Percentiles rank a stretch among this genome's conserved stretches.
Evolutionary conservation across 2,329 filamentous ascomycete genomes (phyloP).

Genomic region (Fusarium sambucinum): DNA sequence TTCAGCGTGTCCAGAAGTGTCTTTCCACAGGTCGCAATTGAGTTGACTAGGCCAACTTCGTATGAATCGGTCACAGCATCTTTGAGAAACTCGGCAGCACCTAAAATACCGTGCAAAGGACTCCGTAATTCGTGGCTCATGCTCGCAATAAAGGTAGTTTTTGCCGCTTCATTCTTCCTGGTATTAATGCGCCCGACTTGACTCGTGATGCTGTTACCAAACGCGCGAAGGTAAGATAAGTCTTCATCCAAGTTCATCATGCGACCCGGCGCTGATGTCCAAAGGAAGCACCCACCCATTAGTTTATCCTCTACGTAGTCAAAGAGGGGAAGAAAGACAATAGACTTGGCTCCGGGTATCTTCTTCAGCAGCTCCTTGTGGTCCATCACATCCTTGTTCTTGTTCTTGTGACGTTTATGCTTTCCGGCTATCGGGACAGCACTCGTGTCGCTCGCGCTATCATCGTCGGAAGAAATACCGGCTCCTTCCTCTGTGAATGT

Average conservation of each 20-base stretch:
- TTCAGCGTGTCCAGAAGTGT: constrained; percentile 64
- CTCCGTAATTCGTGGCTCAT: constrained; percentile 70
- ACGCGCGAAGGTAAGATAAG: constrained; percentile 53
- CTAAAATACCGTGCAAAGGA: constrained; percentile 68
- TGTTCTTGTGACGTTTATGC: constrained; percentile 24
- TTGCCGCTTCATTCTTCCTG: constrained; percentile 63
- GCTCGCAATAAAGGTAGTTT: constrained; percentile 69
- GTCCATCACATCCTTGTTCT: constrained; percentile 43
- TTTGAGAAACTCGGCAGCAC: constrained; percentile 62
- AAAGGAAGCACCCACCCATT: constrained; percentile 53
- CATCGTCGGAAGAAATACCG: constrained; percentile 50
- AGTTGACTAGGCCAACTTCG: constrained; percentile 59
- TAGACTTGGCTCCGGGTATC: constrained; percentile 51
- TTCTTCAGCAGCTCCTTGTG: constrained; percentile 52
- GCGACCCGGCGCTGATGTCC: constrained; percentile 51
- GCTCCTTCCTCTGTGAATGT: constrained; percentile 49
- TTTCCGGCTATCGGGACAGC: neutral
- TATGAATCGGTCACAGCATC: constrained; percentile 56
- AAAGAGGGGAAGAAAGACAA: constrained; percentile 54
- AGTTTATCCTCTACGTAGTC: constrained; percentile 53
- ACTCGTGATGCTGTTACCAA: constrained; percentile 57
- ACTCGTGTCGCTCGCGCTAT: constrained; percentile 47
- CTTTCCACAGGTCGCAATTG: constrained; percentile 61
- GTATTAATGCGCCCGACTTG: constrained; percentile 67
- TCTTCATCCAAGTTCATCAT: constrained; percentile 55